Evolutionary conservation across 1,139 yeast species (phyloP), one percentile per base, ranked within the genome.

Genomic region (Geotrichum bryndzae): DNA sequence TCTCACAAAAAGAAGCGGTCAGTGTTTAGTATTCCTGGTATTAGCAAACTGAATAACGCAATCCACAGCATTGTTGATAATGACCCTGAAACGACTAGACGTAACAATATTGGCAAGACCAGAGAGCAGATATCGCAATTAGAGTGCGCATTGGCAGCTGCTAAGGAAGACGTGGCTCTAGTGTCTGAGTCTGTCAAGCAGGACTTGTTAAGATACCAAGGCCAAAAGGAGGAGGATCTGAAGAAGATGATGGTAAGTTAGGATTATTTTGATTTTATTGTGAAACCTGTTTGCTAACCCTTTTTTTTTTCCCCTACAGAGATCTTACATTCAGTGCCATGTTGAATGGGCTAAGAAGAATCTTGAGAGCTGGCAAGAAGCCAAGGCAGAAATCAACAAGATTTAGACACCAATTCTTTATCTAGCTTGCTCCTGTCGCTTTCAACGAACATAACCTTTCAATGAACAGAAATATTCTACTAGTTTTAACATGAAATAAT

Each of bases 351-450:
- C 90, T 3, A 80, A 79, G 68, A 85, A 85, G 74, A 87, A 86
- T 69, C 74, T 85, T 58, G 90, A 87, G 67, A 80, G 84, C 58
- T 87, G 94, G 94, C 86, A 85, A 68, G 91, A 86, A 65, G 85
- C 87, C 13, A 79, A 78, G 59, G 67, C 66, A 3, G 73, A 73
- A 58, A 71, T 73, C 33, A 66, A 3, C 85, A 85, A 67, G 79
- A 80, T 61, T 51, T 60, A 55, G 13, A 35, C 45, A 35, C 13
- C 15, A 11, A 35, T 35, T 4, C 45, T 35, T 3, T 5, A 35
- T 6, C 13, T n/a, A 35, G n/a, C 10, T 35, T 18, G 18, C 18
- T 18, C 18, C 18, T 18, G 18, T 18, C 18, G 18, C 18, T 18
- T 18, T 18, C 18, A 18, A 18, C 18, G 18, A 18, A 18, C 18